Base-by-base conservation (phyloP, 371 early-diverging fungal species). In the Rhizopus delemar region DNA sequence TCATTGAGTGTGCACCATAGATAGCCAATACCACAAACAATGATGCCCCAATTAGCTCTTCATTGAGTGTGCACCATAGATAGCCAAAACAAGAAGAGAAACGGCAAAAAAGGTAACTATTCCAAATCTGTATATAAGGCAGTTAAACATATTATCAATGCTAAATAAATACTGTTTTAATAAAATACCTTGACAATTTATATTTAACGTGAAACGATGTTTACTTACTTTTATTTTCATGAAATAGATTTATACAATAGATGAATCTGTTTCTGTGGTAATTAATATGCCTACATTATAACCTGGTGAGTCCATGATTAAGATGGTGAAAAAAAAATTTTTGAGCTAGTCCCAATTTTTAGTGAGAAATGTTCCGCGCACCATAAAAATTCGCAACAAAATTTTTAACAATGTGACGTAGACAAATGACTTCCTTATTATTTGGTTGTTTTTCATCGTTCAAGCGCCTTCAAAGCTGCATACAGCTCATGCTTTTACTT, bases 191-290 rank as follows among this genome's bases (percentile, higher is more conserved):
- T 41, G 43, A n/a, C 43, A 41, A 41, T 41, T 41, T 41, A 41
- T 41, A 41, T 41, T 41, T 41, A 41, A 41, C 43, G 43, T 41
- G 43, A 41, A 41, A 41, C 43, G 43, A 13, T 41, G n/a, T 41
- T 41, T 41, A 41, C 43, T 41, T 41, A 41, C 43, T 41, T 41
- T 41, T 41, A 41, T 41, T 41, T 41, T 41, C 43, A 41, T 41
- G 43, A 41, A 41, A 41, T 41, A 41, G 43, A 41, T 41, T 41
- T 41, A 13, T 41, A 41, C 43, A 41, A 41, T 41, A 41, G 43
- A 41, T 41, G n/a, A 41, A 41, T 41, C 43, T 41, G 43, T 41
- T 41, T 41, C 43, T 41, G 43, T 36, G 36, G 36, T 36, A 36
- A 36, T 36, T 36, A 36, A 36, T 36, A 36, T 36, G 36, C 9